A percentile compares a stretch with the other conserved stretches of the same genome.
Evolutionary conservation across 148 eudicot genomes (phyloP).

Genomic region (Rhododendron simsii): DNA sequence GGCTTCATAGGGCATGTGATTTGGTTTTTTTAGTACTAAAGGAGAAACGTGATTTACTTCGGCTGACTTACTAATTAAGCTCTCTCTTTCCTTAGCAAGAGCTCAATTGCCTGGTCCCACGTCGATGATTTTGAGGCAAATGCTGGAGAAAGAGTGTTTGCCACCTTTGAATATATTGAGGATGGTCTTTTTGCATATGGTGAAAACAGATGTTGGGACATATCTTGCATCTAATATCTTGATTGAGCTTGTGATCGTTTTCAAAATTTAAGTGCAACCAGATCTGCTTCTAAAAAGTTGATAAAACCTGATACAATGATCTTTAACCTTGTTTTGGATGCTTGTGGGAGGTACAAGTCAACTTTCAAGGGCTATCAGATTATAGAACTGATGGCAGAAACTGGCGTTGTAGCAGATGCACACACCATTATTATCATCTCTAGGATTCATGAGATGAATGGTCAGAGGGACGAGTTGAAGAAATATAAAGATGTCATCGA

Average conservation of each 20-base stretch:
- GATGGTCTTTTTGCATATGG: constrained; percentile 68
- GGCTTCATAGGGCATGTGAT: constrained; percentile 55
- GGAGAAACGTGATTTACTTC: constrained; percentile 46
- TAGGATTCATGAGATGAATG: constrained; percentile 65
- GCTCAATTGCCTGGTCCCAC: constrained; percentile 68
- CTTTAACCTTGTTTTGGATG: constrained; percentile 80
- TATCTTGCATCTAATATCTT: constrained; percentile 74
- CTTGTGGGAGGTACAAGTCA: constrained; percentile 55
- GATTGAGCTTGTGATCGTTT: constrained; percentile 53
- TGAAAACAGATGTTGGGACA: constrained; percentile 65
- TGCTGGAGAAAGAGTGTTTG: constrained; percentile 44
- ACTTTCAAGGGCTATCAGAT: constrained; percentile 62
- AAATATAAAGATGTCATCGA: constrained; percentile 54
- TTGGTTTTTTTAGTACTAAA: constrained; percentile 34
- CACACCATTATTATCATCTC: constrained; percentile 54
- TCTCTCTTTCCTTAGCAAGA: constrained; percentile 69
- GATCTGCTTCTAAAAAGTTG: constrained; percentile 24
- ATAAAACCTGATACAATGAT: constrained; percentile 49
- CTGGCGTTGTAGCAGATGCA: constrained; percentile 61
- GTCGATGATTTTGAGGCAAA: constrained; percentile 59
- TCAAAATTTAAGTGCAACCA: constrained; percentile 24
- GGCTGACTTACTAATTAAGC: constrained; percentile 41
- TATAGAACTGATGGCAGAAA: constrained; percentile 67
- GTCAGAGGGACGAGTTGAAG: constrained; percentile 72
- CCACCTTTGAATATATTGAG: constrained; percentile 43